Evolutionary conservation across 352 stramenopile genomes (phyloP).

Genomic region (Blastocystis sp.): DNA sequence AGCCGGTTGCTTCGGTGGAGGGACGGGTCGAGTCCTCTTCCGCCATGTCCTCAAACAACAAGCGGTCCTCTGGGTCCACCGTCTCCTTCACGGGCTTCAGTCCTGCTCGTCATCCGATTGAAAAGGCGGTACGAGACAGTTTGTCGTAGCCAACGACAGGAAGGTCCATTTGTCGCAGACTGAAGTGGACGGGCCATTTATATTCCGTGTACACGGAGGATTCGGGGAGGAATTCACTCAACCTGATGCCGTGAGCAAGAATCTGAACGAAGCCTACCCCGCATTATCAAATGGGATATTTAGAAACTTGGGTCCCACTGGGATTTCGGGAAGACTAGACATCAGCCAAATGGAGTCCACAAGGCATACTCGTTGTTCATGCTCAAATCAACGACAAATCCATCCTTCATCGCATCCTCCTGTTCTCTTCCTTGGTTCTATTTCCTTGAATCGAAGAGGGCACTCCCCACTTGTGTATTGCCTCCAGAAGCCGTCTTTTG

Average conservation of each 20-base stretch:
- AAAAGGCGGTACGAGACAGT: constrained; percentile 19
- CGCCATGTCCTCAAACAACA: constrained; percentile 25
- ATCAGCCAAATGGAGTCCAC: background rate
- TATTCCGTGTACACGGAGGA: constrained; percentile 29
- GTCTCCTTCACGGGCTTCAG: background rate
- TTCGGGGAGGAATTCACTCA: background rate
- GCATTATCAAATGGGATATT: constrained; percentile 56
- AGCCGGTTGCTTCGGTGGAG: background rate
- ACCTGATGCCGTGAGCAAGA: background rate
- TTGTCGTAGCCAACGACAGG: constrained; percentile 53
- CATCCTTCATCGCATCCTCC: constrained; percentile 2
- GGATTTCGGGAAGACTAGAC: constrained; percentile 43
- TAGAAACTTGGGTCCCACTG: constrained; percentile 34
- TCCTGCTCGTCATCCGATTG: background rate
- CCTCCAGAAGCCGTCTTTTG: no score
- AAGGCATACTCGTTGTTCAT: constrained; percentile 26
- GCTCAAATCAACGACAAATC: constrained; percentile 34
- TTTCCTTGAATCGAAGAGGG: no score
- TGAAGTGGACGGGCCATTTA: constrained; percentile 52
- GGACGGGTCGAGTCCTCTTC: background rate
- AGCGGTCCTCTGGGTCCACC: constrained; percentile 9
- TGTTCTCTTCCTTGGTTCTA: background rate
- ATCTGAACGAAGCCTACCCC: background rate
- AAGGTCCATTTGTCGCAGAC: constrained; percentile 35
- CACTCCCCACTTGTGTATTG: no score